Conservation (phyloP, 163 green algal genomes). For the Chloromonas sp. region DNA sequence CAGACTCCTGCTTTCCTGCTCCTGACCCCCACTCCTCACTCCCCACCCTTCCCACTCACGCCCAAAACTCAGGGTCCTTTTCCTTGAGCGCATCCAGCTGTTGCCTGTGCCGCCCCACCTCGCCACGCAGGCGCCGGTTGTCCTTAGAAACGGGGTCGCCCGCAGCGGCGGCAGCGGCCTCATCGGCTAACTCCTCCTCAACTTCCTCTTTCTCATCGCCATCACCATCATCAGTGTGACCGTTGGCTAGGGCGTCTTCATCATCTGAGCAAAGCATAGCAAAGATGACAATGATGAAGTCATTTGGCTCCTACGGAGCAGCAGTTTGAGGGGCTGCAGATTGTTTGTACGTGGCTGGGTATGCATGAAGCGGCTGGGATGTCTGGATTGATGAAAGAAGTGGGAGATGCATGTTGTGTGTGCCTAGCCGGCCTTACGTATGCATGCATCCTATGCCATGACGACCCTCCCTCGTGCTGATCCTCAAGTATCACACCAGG, state of each 20-base stretch:
- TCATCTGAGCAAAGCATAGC: not conserved
- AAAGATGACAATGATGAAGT: not conserved
- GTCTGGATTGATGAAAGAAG: no score
- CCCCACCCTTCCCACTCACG: conserved; percentile 28
- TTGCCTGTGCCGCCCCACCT: conserved; percentile 51
- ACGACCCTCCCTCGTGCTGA: not conserved
- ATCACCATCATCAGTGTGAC: not conserved
- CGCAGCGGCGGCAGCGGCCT: conserved; percentile 4
- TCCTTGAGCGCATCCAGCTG: conserved; percentile 65
- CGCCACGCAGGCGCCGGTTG: conserved; percentile 39
- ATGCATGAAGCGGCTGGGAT: no score
- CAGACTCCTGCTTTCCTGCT: no score
- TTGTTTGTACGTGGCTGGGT: no score
- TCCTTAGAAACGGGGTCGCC: conserved; percentile 35
- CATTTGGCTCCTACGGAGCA: no score
- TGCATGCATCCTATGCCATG: not conserved
- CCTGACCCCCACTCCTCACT: not conserved
- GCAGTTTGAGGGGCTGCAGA: no score
- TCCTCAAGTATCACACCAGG: not conserved
- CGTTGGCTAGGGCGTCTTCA: not conserved
- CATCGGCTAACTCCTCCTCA: not conserved
- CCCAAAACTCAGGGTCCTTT: conserved; percentile 79
- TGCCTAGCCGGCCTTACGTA: not conserved
- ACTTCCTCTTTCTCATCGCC: not conserved
- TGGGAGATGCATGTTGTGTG: not conserved